Evolutionary conservation across 1,284 basidiomycete genomes (phyloP).

Genomic region (Leccinum solheimii): DNA sequence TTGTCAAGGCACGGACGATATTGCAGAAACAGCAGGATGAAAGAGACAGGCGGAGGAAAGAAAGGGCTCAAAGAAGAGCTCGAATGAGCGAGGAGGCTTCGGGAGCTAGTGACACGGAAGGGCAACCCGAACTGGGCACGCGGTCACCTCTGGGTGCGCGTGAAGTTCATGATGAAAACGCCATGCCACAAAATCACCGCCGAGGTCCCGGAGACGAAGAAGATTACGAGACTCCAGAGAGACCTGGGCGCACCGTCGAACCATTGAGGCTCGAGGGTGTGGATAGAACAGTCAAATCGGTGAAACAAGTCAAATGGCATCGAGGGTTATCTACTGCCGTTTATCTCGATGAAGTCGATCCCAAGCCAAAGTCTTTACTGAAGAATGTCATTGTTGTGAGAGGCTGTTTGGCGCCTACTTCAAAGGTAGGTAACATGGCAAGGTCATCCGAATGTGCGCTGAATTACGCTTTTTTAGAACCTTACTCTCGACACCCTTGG

Average conservation of each 20-base stretch:
- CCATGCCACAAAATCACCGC: constrained; percentile 44
- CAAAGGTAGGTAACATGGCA: constrained; percentile 53
- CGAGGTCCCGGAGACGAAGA: constrained; percentile 80
- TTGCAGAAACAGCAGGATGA: constrained; percentile 73
- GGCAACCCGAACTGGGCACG: constrained; percentile 25
- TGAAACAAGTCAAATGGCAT: constrained; percentile 79
- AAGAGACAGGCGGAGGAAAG: constrained; percentile 56
- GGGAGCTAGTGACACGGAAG: constrained; percentile 32
- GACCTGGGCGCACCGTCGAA: constrained; percentile 40
- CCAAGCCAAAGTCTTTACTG: constrained; percentile 45
- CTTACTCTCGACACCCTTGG: constrained; percentile 72
- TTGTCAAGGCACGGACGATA: constrained; percentile 70
- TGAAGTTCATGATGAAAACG: constrained; percentile 35
- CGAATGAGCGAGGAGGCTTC: constrained; percentile 43
- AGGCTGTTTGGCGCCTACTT: constrained; percentile 63
- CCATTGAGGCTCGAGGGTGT: constrained; percentile 40
- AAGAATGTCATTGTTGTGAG: constrained; percentile 48
- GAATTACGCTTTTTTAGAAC: constrained; percentile 42
- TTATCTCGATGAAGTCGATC: constrained; percentile 60
- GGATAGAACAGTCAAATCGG: constrained; percentile 38
- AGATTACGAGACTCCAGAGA: constrained; percentile 70
- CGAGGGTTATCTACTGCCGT: constrained; percentile 61
- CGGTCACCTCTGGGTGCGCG: constrained; percentile 25
- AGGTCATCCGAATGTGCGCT: constrained; percentile 3
- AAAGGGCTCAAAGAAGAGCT: constrained; percentile 66